A percentile compares a stretch with the other conserved stretches of the same genome.
Evolutionary conservation across 176 grass and related monocot genomes (phyloP).

Genomic region (Raddia distichophylla): DNA sequence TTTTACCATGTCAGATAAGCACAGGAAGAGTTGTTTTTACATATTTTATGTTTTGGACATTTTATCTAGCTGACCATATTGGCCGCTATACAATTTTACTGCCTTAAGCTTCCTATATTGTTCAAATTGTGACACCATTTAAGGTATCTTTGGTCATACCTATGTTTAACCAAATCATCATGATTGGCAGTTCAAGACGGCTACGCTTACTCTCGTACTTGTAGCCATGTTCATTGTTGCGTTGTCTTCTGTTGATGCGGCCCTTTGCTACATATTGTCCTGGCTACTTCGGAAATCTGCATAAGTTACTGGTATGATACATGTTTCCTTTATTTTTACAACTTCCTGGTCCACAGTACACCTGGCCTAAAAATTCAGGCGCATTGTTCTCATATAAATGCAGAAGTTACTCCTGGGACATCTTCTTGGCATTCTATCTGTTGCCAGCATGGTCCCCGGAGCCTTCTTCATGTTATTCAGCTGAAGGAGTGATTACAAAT

Average conservation of each 20-base stretch:
- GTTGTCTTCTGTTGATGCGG: conserved; percentile 75
- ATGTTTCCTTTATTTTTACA: conserved; percentile 15
- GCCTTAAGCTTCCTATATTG: neutral
- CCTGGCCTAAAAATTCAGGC: conserved; percentile 2
- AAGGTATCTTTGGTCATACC: neutral
- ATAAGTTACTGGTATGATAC: conserved; percentile 52
- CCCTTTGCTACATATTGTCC: conserved; percentile 76
- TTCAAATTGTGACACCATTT: neutral
- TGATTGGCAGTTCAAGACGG: conserved; percentile 76
- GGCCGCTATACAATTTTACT: neutral
- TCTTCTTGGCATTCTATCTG: neutral
- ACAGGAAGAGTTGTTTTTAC: neutral
- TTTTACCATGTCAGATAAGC: conserved; percentile 1
- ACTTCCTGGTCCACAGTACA: conserved; percentile 22
- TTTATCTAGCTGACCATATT: neutral
- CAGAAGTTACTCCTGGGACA: neutral
- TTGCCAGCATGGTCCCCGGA: conserved; percentile 1
- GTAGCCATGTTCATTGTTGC: conserved; percentile 83
- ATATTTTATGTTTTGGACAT: conserved; percentile 4
- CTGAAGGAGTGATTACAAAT: conserved; percentile 17
- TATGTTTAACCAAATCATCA: conserved; percentile 28
- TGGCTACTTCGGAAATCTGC: conserved; percentile 76
- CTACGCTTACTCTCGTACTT: conserved; percentile 70
- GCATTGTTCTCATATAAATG: neutral
- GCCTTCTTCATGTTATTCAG: conserved; percentile 28